Percentiles rank a stretch among this genome's conserved stretches.
phyloP scores from a whole-genome alignment of 2,329 filamentous ascomycete species.

The Paraconiothyrium brasiliense region DNA sequence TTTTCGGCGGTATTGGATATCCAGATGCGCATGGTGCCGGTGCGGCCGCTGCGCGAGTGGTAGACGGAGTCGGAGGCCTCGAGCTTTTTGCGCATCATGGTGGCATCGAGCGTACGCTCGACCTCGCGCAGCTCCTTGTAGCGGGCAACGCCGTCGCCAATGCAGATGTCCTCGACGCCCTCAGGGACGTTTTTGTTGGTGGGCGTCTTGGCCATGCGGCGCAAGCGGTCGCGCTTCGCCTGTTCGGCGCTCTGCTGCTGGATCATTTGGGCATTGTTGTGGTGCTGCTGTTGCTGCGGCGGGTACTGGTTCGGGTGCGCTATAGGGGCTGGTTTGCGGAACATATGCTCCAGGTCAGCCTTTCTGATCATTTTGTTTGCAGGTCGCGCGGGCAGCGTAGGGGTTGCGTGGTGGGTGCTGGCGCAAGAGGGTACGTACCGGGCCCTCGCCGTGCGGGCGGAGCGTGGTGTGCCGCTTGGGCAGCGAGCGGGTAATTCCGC shows the following conservation, averaged over 20 bases:
- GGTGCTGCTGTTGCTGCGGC: slow-evolving; percentile 55
- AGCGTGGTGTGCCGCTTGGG: slow-evolving; percentile 46
- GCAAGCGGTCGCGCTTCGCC: slow-evolving; percentile 72
- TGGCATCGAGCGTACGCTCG: slow-evolving; percentile 88
- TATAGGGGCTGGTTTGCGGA: slow-evolving; percentile 57
- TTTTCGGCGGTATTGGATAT: slow-evolving; percentile 94
- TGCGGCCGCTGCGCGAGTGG: slow-evolving; percentile 78
- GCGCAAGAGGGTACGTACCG: slow-evolving; percentile 48
- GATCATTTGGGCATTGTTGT: slow-evolving; percentile 46
- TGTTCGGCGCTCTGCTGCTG: slow-evolving; percentile 55
- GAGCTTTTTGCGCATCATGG: slow-evolving; percentile 91
- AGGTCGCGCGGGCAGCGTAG: slow-evolving; percentile 23
- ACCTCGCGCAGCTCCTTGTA: slow-evolving; percentile 87
- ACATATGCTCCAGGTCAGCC: slow-evolving; percentile 59
- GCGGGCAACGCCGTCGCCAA: slow-evolving; percentile 81
- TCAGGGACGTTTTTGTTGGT: slow-evolving; percentile 96
- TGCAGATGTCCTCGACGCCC: slow-evolving; percentile 78
- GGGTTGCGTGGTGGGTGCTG: slow-evolving; percentile 21
- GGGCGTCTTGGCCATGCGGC: slow-evolving; percentile 85
- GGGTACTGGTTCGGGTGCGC: slow-evolving; percentile 58
- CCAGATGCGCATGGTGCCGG: slow-evolving; percentile 89
- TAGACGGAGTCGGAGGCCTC: slow-evolving; percentile 86
- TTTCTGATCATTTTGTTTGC: slow-evolving; percentile 54
- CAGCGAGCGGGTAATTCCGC: slow-evolving; percentile 55
- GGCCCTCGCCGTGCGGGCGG: slow-evolving; percentile 53